Percentiles rank a stretch among this genome's conserved stretches.
Evolutionary conservation across 768 basidiomycete species (phyloP).

Genomic region (Lactarius akahatsu): DNA sequence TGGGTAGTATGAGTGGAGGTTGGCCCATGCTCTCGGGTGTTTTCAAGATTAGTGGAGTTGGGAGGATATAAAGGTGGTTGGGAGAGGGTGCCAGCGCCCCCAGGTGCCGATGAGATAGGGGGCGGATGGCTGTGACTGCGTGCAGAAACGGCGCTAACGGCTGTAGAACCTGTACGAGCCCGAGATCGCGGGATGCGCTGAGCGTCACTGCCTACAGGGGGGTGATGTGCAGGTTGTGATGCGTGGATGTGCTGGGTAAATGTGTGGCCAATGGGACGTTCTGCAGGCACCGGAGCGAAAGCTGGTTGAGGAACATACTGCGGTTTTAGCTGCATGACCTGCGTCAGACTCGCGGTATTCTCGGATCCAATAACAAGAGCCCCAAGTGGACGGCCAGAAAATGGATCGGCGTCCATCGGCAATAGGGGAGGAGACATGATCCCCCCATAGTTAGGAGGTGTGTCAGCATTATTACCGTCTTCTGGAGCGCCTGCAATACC

Average conservation of each 20-base stretch:
- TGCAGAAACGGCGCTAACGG: neutral
- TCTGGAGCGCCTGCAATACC: neutral
- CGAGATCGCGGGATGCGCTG: constrained; percentile 8
- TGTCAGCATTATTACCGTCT: neutral
- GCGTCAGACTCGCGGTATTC: neutral
- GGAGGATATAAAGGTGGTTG: neutral
- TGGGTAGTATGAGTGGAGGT: neutral
- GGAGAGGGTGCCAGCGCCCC: neutral
- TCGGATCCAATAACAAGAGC: neutral
- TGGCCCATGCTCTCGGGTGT: neutral
- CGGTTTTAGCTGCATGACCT: neutral
- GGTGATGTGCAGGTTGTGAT: neutral
- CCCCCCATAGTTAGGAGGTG: neutral
- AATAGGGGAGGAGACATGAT: constrained; percentile 18
- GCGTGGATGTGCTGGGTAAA: neutral
- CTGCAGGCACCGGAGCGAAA: constrained; percentile 3
- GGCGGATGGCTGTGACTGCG: constrained; percentile 16
- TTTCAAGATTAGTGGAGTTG: neutral
- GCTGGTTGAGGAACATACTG: constrained; percentile 5
- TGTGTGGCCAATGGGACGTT: neutral
- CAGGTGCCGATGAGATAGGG: neutral
- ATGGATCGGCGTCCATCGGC: constrained; percentile 20
- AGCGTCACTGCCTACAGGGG: neutral
- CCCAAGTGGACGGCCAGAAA: constrained; percentile 4
- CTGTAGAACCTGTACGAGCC: neutral